Evolutionary conservation across 2,329 filamentous ascomycete genomes (phyloP), one percentile per base, ranked within the genome.

Genomic region (Claviceps maximensis): DNA sequence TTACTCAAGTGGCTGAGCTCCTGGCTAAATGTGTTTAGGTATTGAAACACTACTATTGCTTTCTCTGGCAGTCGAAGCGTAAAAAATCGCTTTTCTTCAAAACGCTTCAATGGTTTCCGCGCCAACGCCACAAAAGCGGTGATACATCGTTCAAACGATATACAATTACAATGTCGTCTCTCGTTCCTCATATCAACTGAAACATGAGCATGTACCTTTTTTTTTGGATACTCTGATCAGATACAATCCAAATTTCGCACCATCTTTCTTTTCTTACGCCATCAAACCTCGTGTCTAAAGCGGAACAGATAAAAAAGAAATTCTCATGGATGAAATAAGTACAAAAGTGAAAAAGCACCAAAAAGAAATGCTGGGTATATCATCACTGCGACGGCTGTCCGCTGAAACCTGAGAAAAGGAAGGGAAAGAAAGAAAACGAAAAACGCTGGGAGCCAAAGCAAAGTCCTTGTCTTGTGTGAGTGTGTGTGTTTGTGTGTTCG

Each of bases 391-490:
- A 31, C 33, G 49, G 41, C 46, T 36, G 42, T 38, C 23, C 47
- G 40, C 42, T 36, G 25, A 42, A 42, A 41, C 49, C 49, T 49
- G 31, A 47, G 60, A 60, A 19, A 17, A 13, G 33, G 15, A 25
- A 29, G 25, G 31, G 21, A 44, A 45, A 45, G 9, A 17, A 47
- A 8, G 23, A 15, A 36, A 33, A 47, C 10, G n/a, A 15, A 66
- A 59, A 61, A 67, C 66, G 63, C 65, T 65, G 57, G 53, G 55
- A 53, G 17, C 59, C 58, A 60, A 64, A 56, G 56, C 55, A 60
- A 59, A 62, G 55, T 52, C 54, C 56, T 53, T 56, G 57, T 58
- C 54, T 57, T 36, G 29, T 51, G 40, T 45, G 17, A 59, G 57
- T 56, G 58, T 59, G 57, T 55, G 60, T 62, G 55, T 19, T 19